phyloP scores from a whole-genome alignment of 2,329 filamentous ascomycete species.

The Cytospora piceae region DNA sequence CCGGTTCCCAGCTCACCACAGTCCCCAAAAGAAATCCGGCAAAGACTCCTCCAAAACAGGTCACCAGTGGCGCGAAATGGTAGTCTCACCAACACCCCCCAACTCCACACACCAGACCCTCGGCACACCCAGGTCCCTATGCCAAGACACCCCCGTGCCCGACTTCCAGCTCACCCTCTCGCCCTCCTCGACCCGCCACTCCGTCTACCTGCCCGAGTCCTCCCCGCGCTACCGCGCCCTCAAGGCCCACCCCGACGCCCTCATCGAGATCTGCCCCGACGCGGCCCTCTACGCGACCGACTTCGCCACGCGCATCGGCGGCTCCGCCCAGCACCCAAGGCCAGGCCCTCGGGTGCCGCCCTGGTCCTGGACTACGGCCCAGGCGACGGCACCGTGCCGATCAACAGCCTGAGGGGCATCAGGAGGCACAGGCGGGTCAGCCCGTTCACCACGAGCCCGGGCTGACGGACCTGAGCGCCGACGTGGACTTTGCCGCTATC shows the following conservation, averaged over 20 bases:
- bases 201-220: slow-evolving; percentile 80
- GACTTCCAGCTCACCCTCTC: slow-evolving; percentile 90
- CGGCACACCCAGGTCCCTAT: slow-evolving; percentile 55
- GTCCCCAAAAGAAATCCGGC: slow-evolving; percentile 45
- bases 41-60: slow-evolving; percentile 42
- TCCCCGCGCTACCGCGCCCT: slow-evolving; percentile 79
- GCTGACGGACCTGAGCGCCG: slow-evolving; percentile 83
- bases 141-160: slow-evolving; percentile 58
- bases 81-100: slow-evolving; percentile 70
- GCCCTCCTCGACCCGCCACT: slow-evolving; percentile 76
- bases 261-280: slow-evolving; percentile 91
- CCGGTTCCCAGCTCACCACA: slow-evolving; percentile 38
- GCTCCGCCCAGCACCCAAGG: slow-evolving; percentile 60
- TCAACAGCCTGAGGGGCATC: slow-evolving; percentile 91
- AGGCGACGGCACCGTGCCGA: slow-evolving; percentile 69
- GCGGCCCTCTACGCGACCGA: slow-evolving; percentile 78
- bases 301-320: slow-evolving; percentile 84
- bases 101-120: slow-evolving; percentile 57
- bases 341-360: slow-evolving; percentile 75
- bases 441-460: slow-evolving; percentile 80
- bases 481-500: slow-evolving; percentile 89
- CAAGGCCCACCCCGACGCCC: slow-evolving; percentile 66
- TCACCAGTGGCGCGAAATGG: slow-evolving; percentile 79
- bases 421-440: slow-evolving; percentile 74
- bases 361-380: slow-evolving; percentile 97